A percentile compares a stretch with the other conserved stretches of the same genome.
Evolutionary conservation across 805 yeast genomes (phyloP).

Genomic region (Novakomyces olei): DNA sequence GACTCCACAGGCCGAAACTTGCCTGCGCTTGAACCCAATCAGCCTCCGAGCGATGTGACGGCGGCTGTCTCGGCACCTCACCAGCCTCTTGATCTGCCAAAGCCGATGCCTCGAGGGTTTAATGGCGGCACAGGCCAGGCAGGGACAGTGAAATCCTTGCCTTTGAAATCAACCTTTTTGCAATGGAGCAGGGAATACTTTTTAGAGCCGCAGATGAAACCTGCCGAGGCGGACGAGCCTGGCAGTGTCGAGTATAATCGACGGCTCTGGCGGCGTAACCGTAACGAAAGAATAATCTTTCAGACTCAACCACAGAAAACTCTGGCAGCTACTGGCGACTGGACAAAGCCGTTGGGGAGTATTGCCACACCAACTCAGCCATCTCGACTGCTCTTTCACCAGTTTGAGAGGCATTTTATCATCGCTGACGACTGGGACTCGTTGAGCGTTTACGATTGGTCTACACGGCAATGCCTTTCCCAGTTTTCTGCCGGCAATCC

Average conservation of each 20-base stretch:
- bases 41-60: conserved; percentile 8
- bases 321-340: conserved; percentile 59
- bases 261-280: conserved; percentile 68
- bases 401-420: conserved; percentile 66
- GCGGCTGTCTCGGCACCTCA: conserved; percentile 13
- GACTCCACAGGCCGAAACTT: no score
- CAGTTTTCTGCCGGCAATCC: conserved; percentile 70
- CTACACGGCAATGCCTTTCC: conserved; percentile 29
- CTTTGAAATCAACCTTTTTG: conserved; percentile 17
- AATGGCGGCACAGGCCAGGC: neutral
- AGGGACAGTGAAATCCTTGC: conserved; percentile 9
- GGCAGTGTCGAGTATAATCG: conserved; percentile 71
- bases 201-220: conserved; percentile 87
- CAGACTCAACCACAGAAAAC: conserved; percentile 82
- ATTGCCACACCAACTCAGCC: conserved; percentile 65
- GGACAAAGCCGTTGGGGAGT: conserved; percentile 43
- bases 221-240: conserved; percentile 67
- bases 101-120: conserved; percentile 1
- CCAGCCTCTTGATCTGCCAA: conserved; percentile 5
- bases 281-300: conserved; percentile 69
- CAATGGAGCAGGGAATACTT: conserved; percentile 55
- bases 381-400: conserved; percentile 55
- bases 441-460: conserved; percentile 80
- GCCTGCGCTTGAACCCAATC: conserved; percentile 7
- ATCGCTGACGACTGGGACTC: conserved; percentile 69